A percentile compares a stretch with the other conserved stretches of the same genome.
Conservation (phyloP, 2,329 filamentous ascomycete genomes). For the Geosmithia flava region DNA sequence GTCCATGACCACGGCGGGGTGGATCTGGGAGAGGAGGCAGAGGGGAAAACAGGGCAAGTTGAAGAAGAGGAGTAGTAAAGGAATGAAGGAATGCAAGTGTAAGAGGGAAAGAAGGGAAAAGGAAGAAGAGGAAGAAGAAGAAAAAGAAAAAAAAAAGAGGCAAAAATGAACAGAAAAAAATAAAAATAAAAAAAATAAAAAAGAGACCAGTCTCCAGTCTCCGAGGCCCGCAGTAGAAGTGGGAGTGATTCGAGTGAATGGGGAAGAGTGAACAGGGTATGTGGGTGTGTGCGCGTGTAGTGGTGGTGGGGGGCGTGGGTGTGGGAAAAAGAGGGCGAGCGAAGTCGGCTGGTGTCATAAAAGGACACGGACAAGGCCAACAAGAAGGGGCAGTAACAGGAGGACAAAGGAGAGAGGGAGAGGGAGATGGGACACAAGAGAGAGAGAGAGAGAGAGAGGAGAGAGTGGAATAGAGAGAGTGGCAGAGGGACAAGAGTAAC, state of each 20-base stretch:
- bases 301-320: neutral
- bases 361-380: neutral
- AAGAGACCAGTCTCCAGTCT: too few relatives aligned
- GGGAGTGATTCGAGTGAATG: neutral
- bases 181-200: too few relatives aligned
- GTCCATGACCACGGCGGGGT: constrained; percentile 16
- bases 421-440: neutral
- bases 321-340: neutral
- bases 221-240: neutral
- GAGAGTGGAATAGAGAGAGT: neutral
- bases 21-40: neutral
- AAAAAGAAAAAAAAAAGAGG: too few relatives aligned
- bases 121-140: neutral
- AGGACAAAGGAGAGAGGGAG: neutral
- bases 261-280: constrained; percentile 3
- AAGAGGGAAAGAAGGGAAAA: constrained; percentile 2
- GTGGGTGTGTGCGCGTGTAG: neutral
- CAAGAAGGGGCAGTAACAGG: neutral
- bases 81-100: constrained; percentile 2
- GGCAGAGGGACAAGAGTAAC: neutral
- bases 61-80: constrained; percentile 9
- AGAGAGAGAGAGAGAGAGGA: neutral
- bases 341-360: too few relatives aligned
- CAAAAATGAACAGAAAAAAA: too few relatives aligned
- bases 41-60: constrained; percentile 5